Evolutionary conservation across 202 grass and related monocot species (phyloP).

Genomic region (Sporobolus alterniflorus): DNA sequence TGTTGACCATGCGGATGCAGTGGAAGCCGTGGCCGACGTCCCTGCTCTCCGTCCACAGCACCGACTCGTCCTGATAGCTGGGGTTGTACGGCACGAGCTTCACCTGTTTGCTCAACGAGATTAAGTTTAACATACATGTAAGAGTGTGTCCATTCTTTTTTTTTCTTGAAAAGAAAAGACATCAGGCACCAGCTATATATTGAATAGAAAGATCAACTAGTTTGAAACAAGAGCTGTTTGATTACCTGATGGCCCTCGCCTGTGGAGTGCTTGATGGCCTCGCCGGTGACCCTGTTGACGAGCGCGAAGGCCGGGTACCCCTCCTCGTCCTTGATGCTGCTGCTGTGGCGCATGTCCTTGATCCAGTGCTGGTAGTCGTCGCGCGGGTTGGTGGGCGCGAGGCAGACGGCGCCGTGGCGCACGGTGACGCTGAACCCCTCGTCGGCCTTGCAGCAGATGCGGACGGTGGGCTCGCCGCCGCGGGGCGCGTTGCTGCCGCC

Average conservation of each 20-base stretch:
- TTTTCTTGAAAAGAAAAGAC: too few relatives aligned
- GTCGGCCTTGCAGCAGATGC: conserved; percentile 46
- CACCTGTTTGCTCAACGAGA: neutral
- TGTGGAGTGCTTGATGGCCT: neutral
- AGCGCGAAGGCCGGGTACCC: neutral
- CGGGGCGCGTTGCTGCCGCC: neutral
- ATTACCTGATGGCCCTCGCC: neutral
- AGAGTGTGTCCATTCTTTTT: neutral
- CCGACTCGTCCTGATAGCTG: neutral
- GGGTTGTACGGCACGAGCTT: conserved; percentile 17
- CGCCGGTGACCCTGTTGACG: neutral
- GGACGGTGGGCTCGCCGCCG: conserved; percentile 28
- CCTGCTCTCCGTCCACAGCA: too few relatives aligned
- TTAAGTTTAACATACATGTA: neutral
- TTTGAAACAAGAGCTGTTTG: neutral
- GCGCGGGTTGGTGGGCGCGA: conserved; percentile 27
- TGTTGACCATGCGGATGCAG: too few relatives aligned
- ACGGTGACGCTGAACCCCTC: conserved; percentile 37
- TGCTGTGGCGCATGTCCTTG: neutral
- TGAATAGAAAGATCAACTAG: too few relatives aligned
- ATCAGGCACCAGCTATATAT: too few relatives aligned
- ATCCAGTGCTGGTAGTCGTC: conserved; percentile 38
- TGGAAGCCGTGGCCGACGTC: too few relatives aligned
- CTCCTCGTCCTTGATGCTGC: neutral
- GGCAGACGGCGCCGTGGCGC: conserved; percentile 19